These are phyloP conservation scores for Sphenostylis stenocarpa DNA, from an alignment of 306 rosid genomes.

Conservation along the genomic window DNA sequence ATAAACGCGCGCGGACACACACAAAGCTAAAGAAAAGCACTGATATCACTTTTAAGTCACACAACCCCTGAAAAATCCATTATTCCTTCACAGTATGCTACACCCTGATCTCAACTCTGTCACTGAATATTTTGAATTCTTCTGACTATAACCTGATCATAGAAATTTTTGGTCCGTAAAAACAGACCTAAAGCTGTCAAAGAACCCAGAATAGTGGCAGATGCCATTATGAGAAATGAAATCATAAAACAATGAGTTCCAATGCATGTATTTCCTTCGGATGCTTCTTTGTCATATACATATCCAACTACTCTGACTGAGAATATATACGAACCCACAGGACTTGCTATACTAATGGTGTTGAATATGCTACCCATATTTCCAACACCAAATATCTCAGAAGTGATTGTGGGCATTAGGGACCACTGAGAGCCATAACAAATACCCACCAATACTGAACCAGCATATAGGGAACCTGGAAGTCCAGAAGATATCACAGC, in stretches of 20 bases:
- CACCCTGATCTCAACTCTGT: conserved; percentile 1
- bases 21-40: not conserved
- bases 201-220: conserved; percentile 53
- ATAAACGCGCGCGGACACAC: too few relatives aligned
- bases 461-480: conserved; percentile 54
- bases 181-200: conserved; percentile 52
- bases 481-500: conserved; percentile 55
- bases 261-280: conserved; percentile 39
- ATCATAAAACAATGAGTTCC: conserved; percentile 60
- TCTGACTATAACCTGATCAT: conserved; percentile 42
- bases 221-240: conserved; percentile 58
- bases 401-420: conserved; percentile 67
- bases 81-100: conserved; percentile 5
- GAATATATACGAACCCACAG: conserved; percentile 68
- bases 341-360: conserved; percentile 63
- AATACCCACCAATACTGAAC: conserved; percentile 67
- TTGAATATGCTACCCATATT: conserved; percentile 81
- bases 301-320: conserved; percentile 70
- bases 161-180: conserved; percentile 55
- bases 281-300: conserved; percentile 64
- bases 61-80: not conserved
- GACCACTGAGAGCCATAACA: conserved; percentile 89
- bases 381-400: conserved; percentile 71
- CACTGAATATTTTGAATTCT: conserved; percentile 29
- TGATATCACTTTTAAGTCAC: not conserved